These are phyloP conservation scores for Leccinum ochraceum DNA, from an alignment of 768 basidiomycete species.

Conservation along the genomic window DNA sequence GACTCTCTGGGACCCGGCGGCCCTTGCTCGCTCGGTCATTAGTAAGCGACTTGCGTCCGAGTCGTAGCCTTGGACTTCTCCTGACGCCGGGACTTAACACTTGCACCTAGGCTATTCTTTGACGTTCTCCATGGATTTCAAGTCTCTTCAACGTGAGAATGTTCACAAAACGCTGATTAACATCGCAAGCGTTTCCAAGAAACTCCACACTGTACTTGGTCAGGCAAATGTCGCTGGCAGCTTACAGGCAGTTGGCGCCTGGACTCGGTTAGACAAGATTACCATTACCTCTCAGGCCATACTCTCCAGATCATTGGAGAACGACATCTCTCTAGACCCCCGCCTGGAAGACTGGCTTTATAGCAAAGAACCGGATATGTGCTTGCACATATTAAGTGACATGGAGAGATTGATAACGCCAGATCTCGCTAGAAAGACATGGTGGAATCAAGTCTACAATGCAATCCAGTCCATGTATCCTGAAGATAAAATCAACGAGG, in stretches of 20 bases:
- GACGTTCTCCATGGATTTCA: neutral
- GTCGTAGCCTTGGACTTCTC: no score
- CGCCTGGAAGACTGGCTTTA: slow-evolving; percentile 6
- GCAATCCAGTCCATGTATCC: neutral
- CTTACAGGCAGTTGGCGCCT: neutral
- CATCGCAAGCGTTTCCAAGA: slow-evolving; percentile 1
- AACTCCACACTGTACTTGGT: neutral
- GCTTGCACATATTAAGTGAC: slow-evolving; percentile 4
- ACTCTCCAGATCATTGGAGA: neutral
- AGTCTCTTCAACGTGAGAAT: neutral
- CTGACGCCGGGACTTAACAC: no score
- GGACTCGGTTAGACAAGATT: slow-evolving; percentile 4
- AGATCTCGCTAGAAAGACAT: neutral
- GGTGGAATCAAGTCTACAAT: neutral
- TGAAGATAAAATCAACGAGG: slow-evolving; percentile 1
- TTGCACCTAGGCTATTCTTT: no score
- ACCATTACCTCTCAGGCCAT: neutral
- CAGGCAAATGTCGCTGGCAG: neutral
- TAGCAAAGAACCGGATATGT: slow-evolving; percentile 7
- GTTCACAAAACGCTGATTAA: neutral
- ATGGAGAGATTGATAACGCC: neutral
- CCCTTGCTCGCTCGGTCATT: no score
- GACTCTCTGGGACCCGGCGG: no score
- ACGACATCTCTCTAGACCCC: neutral
- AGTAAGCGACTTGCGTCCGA: no score